Evolutionary conservation across 257 asterid genomes (phyloP).

Genomic region (Nyctanthes arbortristis): DNA sequence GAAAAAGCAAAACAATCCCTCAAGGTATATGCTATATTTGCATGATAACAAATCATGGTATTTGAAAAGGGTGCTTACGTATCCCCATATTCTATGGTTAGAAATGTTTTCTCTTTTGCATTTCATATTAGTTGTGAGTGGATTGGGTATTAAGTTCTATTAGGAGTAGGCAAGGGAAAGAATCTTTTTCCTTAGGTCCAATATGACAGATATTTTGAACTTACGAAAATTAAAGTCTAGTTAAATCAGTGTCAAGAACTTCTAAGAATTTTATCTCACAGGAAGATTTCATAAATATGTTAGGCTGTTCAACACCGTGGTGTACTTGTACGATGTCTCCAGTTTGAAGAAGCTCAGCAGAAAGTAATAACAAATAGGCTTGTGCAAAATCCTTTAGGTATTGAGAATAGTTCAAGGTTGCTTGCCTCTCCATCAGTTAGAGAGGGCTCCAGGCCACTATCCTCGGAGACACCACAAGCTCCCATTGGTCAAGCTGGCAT

Average conservation of each 20-base stretch:
- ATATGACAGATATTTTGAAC: neutral
- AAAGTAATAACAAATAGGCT: constrained; percentile 24
- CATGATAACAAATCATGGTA: neutral
- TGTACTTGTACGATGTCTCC: constrained; percentile 58
- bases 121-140: neutral
- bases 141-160: neutral
- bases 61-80: neutral
- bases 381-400: constrained; percentile 31
- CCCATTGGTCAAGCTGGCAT: constrained; percentile 34
- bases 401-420: constrained; percentile 20
- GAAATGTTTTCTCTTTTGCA: neutral
- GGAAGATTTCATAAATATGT: constrained; percentile 20
- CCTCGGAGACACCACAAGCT: constrained; percentile 32
- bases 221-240: neutral
- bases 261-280: constrained; percentile 17
- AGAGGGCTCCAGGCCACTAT: constrained; percentile 35
- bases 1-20: neutral
- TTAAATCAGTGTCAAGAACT: constrained; percentile 7
- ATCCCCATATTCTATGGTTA: neutral
- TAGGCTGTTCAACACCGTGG: constrained; percentile 58
- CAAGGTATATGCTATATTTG: neutral
- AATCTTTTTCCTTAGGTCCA: neutral
- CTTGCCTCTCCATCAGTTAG: constrained; percentile 24
- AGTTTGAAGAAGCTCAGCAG: constrained; percentile 57
- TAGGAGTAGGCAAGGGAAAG: neutral